Evolutionary conservation across 345 rosid species (phyloP).

Genomic region (Eucalyptus grandis): DNA sequence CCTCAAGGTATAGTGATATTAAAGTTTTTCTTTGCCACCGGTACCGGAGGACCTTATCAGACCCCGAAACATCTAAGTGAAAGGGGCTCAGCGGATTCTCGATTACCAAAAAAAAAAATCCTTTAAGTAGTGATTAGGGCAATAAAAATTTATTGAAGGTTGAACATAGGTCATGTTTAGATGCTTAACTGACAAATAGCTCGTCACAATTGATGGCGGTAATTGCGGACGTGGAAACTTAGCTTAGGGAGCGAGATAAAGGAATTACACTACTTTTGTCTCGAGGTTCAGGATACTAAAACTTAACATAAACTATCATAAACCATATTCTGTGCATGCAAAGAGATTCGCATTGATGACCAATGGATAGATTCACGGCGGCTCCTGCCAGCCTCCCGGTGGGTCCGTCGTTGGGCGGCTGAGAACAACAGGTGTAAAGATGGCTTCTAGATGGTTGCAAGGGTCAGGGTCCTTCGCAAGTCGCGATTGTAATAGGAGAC

Average conservation of each 20-base stretch:
- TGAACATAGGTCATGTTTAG: background rate
- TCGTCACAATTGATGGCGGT: accelerated
- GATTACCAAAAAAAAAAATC: background rate
- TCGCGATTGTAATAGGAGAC: background rate
- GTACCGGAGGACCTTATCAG: too few relatives aligned
- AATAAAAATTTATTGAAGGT: background rate
- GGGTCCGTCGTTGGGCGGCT: background rate
- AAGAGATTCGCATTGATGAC: background rate
- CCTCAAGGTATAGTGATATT: too few relatives aligned
- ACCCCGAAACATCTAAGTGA: too few relatives aligned
- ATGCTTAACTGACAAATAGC: background rate
- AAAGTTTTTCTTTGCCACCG: too few relatives aligned
- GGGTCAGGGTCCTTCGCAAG: accelerated
- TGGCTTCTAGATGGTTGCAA: background rate
- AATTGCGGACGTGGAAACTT: background rate
- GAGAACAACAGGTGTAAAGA: background rate
- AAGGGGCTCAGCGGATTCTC: too few relatives aligned
- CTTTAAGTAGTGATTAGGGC: background rate
- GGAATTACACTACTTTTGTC: accelerated
- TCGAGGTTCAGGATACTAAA: background rate
- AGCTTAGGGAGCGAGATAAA: background rate
- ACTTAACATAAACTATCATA: background rate
- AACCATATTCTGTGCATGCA: background rate
- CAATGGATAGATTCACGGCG: background rate
- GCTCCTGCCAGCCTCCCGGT: background rate